phyloP scores from a whole-genome alignment of 768 basidiomycete species.

The Royoungia palumana region DNA sequence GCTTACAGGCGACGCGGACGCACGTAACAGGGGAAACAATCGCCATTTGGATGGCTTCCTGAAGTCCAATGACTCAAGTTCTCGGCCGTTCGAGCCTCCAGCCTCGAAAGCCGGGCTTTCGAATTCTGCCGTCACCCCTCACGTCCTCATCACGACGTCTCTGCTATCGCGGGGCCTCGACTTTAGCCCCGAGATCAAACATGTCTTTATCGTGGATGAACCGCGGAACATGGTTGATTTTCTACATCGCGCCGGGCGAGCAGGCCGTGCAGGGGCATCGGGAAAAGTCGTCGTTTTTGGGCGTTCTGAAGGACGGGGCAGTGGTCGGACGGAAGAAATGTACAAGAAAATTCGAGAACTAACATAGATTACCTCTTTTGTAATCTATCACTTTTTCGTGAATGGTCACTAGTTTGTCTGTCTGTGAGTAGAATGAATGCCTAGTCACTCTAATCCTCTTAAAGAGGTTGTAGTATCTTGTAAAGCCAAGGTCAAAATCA shows the following conservation, averaged over 20 bases:
- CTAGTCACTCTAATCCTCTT: too few species aligned
- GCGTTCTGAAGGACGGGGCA: conserved; percentile 63
- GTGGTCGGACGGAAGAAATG: conserved; percentile 48
- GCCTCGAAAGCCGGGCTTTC: conserved; percentile 14
- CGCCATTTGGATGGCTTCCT: conserved; percentile 77
- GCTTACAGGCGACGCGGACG: conserved; percentile 60
- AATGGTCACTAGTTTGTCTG: too few species aligned
- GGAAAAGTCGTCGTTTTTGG: conserved; percentile 79
- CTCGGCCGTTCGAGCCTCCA: not conserved
- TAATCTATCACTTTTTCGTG: too few species aligned
- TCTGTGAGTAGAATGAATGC: too few species aligned
- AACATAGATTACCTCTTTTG: conserved; percentile 8
- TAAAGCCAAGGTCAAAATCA: too few species aligned
- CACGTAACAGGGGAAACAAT: conserved; percentile 65
- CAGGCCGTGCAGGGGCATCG: conserved; percentile 66
- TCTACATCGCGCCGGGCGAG: conserved; percentile 84
- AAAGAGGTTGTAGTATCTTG: too few species aligned
- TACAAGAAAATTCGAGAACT: conserved; percentile 46
- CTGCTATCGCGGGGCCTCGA: conserved; percentile 88
- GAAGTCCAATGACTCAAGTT: conserved; percentile 18
- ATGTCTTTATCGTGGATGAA: conserved; percentile 86
- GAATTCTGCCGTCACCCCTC: conserved; percentile 40
- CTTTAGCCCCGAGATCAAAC: conserved; percentile 70
- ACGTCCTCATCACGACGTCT: conserved; percentile 85
- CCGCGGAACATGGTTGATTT: conserved; percentile 91